These are phyloP conservation scores for Leccinum cinnamomeum DNA, from an alignment of 1,284 basidiomycete species.

Conservation along the genomic window DNA sequence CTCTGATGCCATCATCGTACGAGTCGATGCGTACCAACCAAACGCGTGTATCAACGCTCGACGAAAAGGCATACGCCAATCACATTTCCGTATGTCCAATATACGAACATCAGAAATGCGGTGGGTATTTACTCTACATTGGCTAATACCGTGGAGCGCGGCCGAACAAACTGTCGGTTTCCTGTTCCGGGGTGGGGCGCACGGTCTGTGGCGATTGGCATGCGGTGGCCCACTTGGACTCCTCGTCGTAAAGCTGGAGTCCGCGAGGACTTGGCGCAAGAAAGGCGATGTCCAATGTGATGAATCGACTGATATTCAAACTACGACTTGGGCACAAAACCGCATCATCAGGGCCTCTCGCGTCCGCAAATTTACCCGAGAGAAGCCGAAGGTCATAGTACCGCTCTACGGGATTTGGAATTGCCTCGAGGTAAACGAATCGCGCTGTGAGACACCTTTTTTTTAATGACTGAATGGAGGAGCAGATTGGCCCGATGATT, in stretches of 20 bases:
- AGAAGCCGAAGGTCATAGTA: neutral
- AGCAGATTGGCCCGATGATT: neutral
- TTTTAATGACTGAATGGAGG: neutral
- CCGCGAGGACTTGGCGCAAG: slow-evolving; percentile 1
- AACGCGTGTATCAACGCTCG: slow-evolving; percentile 3
- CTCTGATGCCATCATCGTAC: slow-evolving; percentile 1
- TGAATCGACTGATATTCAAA: neutral
- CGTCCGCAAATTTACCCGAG: slow-evolving; percentile 1
- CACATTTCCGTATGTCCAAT: slow-evolving; percentile 2
- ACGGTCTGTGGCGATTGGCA: neutral
- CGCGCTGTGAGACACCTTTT: neutral
- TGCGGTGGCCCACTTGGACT: neutral
- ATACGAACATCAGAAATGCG: neutral
- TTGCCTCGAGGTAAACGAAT: neutral
- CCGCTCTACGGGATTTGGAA: neutral
- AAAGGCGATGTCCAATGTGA: slow-evolving; percentile 7
- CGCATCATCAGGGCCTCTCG: neutral
- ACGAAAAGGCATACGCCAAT: neutral
- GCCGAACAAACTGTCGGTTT: neutral
- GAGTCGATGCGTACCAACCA: neutral
- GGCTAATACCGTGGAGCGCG: neutral
- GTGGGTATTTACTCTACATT: neutral
- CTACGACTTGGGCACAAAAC: slow-evolving; percentile 4
- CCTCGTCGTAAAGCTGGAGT: neutral
- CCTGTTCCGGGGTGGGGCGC: neutral